A percentile compares a stretch with the other conserved stretches of the same genome.
Evolutionary conservation across 2,329 filamentous ascomycete genomes (phyloP).

Genomic region (Pestalotiopsis sp.): DNA sequence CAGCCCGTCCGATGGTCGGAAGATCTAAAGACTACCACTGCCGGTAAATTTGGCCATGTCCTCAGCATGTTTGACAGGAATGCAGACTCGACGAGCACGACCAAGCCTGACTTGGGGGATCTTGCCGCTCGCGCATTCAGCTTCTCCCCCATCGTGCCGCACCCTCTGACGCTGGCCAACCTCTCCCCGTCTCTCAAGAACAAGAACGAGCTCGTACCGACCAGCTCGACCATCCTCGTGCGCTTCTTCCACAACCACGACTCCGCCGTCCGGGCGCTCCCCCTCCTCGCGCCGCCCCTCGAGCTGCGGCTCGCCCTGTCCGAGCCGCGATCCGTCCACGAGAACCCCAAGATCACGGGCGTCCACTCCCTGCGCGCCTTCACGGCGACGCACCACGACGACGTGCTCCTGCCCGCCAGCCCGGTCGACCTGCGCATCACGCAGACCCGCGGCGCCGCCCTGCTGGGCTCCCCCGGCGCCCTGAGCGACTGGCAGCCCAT

Average conservation of each 20-base stretch:
- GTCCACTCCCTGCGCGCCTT: conserved; percentile 41
- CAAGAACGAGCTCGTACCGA: conserved; percentile 21
- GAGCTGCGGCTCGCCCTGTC: conserved; percentile 40
- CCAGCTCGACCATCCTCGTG: conserved; percentile 42
- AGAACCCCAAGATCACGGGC: conserved; percentile 24
- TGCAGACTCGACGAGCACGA: not conserved
- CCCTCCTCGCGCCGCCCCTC: conserved; percentile 33
- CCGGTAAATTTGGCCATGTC: conserved; percentile 54
- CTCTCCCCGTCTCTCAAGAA: conserved; percentile 23
- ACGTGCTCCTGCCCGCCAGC: conserved; percentile 48
- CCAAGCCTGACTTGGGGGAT: conserved; percentile 13
- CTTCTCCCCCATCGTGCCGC: conserved; percentile 49
- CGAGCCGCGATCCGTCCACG: conserved; percentile 26
- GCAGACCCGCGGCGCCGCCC: conserved; percentile 36
- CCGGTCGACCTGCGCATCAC: conserved; percentile 52
- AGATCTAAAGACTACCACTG: conserved; percentile 29
- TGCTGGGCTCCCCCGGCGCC: conserved; percentile 30
- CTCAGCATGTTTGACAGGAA: conserved; percentile 30
- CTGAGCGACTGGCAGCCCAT: conserved; percentile 36
- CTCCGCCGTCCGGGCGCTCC: conserved; percentile 15
- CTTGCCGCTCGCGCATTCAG: conserved; percentile 31
- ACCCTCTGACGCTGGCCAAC: conserved; percentile 46
- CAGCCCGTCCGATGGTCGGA: conserved; percentile 26
- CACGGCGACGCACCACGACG: conserved; percentile 36
- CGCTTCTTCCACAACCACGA: conserved; percentile 44